These are phyloP conservation scores for Lactarius tabidus DNA, from an alignment of 768 basidiomycete genomes.

Conservation along the genomic window DNA sequence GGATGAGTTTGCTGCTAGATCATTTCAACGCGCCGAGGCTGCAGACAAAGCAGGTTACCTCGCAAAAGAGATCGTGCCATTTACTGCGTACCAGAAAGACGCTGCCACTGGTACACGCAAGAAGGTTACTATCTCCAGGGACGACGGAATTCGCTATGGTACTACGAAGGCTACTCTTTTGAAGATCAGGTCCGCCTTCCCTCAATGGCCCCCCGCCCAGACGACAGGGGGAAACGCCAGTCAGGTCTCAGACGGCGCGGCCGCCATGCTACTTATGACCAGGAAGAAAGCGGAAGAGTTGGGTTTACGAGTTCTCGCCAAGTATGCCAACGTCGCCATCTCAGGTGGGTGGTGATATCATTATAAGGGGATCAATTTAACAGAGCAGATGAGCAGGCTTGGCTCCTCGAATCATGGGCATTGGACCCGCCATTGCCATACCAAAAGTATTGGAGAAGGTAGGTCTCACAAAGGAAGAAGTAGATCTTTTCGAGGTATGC, in stretches of 20 bases:
- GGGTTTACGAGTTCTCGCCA: slow-evolving; percentile 69
- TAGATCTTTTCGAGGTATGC: slow-evolving; percentile 74
- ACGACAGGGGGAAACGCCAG: slow-evolving; percentile 87
- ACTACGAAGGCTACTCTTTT: slow-evolving; percentile 61
- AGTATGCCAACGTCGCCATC: slow-evolving; percentile 69
- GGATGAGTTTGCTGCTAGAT: slow-evolving; percentile 68
- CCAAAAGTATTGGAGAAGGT: slow-evolving; percentile 65
- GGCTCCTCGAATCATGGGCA: slow-evolving; percentile 81
- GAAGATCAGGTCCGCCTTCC: slow-evolving; percentile 73
- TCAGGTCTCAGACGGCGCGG: slow-evolving; percentile 82
- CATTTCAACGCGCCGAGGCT: slow-evolving; percentile 73
- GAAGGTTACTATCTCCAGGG: slow-evolving; percentile 54
- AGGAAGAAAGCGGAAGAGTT: slow-evolving; percentile 72
- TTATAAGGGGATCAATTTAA: background rate
- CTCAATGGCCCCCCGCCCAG: slow-evolving; percentile 68
- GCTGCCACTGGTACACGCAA: slow-evolving; percentile 49
- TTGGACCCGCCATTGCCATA: slow-evolving; percentile 83
- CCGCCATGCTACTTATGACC: slow-evolving; percentile 78
- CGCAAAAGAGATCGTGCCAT: slow-evolving; percentile 67
- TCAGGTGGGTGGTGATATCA: slow-evolving; percentile 41
- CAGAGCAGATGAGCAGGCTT: slow-evolving; percentile 41
- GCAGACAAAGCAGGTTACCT: slow-evolving; percentile 69
- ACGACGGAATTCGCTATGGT: slow-evolving; percentile 75
- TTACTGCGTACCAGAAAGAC: slow-evolving; percentile 61
- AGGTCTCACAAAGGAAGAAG: slow-evolving; percentile 62